Base-by-base conservation (phyloP, 2,329 filamentous ascomycete genomes). In the Aspergillus pseudotamarii region DNA sequence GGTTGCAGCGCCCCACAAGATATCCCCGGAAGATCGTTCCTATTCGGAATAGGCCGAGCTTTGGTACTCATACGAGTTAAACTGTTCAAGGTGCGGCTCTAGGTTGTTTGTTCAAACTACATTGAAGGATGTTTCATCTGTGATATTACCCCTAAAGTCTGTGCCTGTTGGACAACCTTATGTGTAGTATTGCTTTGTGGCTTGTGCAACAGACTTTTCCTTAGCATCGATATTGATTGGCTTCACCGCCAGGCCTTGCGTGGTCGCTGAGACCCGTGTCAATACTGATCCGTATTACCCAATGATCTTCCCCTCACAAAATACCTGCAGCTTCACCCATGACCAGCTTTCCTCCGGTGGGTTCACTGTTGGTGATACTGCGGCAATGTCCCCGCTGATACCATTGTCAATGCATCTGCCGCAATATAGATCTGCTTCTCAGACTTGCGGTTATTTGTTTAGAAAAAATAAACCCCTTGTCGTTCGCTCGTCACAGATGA, bases 171-270 rank as follows among this genome's bases (percentile, higher is more conserved):
- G n/a, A 75, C 75, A 65, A 77, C 75, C 21, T 73, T 65, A 50
- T 71, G 68, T 21, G 73, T 75, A 26, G 76, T 76, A 30, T 75
- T 68, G n/a, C 66, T 74, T 26, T 68, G 71, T 11, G 74, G 74
- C 55, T 78, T 78, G 3, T 70, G 63, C 8, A 72, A 67, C 5
- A 76, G 53, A 16, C n/a, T 76, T 71, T 1, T 75, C 26, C 55
- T 73, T 75, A 26, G 63, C 70, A 51, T 78, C 72, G 21, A 76
- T 76, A 28, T 75, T 75, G 69, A 73, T 75, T 60, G 76, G 74
- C 45, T 69, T 65, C 67, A 75, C 75, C 0, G 71, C 72, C 23
- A 76, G 65, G 48, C 72, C 73, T 21, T 77, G 75, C 0, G 74
- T 75, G 12, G 72, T 76, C 11, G 74, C 75, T 77, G 21, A 10